These are phyloP conservation scores for Sugiyamaella novakii DNA, from an alignment of 1,139 yeast genomes.

Conservation along the genomic window DNA sequence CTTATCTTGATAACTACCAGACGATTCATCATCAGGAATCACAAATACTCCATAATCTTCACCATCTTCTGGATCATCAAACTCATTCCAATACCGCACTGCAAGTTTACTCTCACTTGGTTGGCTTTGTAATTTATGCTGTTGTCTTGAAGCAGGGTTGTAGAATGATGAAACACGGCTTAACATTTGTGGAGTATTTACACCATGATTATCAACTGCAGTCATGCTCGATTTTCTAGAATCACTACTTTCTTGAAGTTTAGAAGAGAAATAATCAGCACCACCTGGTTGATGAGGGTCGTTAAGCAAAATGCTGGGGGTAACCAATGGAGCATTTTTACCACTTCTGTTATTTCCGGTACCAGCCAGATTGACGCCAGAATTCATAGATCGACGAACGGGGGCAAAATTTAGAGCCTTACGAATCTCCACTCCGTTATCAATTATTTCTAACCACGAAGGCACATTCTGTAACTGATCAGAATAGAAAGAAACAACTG, in stretches of 20 bases:
- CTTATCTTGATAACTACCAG: conserved; percentile 25
- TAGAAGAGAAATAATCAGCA: conserved; percentile 10
- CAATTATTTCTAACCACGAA: conserved; percentile 41
- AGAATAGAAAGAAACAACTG: conserved; percentile 37
- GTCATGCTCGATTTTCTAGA: conserved; percentile 12
- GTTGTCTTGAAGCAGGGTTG: conserved; percentile 18
- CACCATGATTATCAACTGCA: conserved; percentile 4
- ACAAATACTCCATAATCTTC: conserved; percentile 42
- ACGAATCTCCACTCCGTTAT: conserved; percentile 41
- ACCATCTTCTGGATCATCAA: conserved; percentile 63
- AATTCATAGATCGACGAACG: conserved; percentile 8
- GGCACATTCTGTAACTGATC: conserved; percentile 39
- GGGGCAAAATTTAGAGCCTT: conserved; percentile 32
- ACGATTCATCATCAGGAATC: conserved; percentile 35
- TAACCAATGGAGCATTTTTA: conserved; percentile 7
- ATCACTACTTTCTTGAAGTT: background rate
- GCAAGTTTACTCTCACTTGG: conserved; percentile 35
- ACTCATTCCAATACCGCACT: conserved; percentile 69
- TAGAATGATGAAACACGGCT: conserved; percentile 20
- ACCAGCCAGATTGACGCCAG: conserved; percentile 9
- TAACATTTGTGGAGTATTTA: conserved; percentile 19
- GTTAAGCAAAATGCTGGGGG: conserved; percentile 29
- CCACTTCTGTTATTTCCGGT: conserved; percentile 9
- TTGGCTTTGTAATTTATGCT: conserved; percentile 15
- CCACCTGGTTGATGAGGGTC: conserved; percentile 8